These are phyloP conservation scores for Pythium graminicola DNA, from an alignment of 352 stramenopile species.

Conservation along the genomic window DNA sequence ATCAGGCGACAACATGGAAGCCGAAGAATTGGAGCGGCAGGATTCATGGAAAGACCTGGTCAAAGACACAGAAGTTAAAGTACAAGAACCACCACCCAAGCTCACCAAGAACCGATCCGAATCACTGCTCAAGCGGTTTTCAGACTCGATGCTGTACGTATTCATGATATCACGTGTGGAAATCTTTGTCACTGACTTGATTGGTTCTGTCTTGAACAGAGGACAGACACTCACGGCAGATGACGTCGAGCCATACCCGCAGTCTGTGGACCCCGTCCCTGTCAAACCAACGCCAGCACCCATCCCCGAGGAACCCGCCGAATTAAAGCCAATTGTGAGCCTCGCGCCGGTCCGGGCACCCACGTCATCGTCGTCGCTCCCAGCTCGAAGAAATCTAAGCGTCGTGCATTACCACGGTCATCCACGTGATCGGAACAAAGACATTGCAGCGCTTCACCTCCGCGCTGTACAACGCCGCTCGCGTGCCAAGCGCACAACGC, in stretches of 20 bases:
- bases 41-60: constrained; percentile 16
- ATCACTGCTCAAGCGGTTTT: constrained; percentile 24
- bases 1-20: constrained; percentile 63
- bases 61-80: background rate
- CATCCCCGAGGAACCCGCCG: background rate
- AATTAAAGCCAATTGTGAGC: background rate
- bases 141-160: constrained; percentile 27
- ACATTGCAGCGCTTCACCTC: constrained; percentile 53
- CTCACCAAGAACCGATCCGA: constrained; percentile 17
- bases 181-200: background rate
- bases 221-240: no score
- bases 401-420: constrained; percentile 4
- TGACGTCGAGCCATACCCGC: background rate
- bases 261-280: background rate
- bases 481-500: constrained; percentile 28
- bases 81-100: background rate
- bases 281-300: background rate
- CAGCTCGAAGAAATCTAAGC: background rate
- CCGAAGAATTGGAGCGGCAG: constrained; percentile 37
- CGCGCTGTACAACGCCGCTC: constrained; percentile 50
- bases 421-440: constrained; percentile 49
- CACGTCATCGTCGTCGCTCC: background rate
- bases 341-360: constrained; percentile 13
- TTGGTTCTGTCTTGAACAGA: background rate
- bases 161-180: background rate